Evolutionary conservation across 2,329 filamentous ascomycete genomes (phyloP).

Genomic region (Fusarium sp.): DNA sequence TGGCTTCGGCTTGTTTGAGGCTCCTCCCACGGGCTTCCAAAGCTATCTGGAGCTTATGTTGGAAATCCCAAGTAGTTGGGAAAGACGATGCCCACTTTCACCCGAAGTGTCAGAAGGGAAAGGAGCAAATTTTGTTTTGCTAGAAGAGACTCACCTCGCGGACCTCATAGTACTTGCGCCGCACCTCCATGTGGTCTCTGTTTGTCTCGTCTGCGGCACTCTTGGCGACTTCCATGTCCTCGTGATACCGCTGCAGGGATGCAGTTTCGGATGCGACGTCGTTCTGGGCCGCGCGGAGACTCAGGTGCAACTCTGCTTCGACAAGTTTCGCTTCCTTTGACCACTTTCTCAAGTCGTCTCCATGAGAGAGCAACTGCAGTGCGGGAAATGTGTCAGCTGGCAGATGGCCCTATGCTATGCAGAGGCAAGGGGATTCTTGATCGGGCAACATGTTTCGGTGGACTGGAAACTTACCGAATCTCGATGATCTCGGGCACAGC

Average conservation of each 20-base stretch:
- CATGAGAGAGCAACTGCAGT: neutral
- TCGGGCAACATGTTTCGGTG: neutral
- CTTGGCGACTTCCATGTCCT: neutral
- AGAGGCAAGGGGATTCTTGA: neutral
- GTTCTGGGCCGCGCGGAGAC: neutral
- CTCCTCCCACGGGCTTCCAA: neutral
- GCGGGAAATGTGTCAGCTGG: neutral
- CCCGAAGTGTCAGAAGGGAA: too few species aligned
- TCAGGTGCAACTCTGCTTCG: neutral
- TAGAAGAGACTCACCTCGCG: neutral
- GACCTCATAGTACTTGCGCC: neutral
- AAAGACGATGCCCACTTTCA: neutral
- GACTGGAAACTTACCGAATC: neutral
- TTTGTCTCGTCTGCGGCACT: neutral
- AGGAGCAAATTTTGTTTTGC: too few species aligned
- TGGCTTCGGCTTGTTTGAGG: neutral
- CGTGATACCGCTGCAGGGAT: neutral
- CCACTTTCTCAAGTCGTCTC: neutral
- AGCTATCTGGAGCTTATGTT: neutral
- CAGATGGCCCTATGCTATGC: neutral
- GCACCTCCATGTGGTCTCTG: neutral
- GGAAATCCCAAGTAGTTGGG: neutral
- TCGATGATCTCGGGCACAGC: neutral
- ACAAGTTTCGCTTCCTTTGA: neutral
- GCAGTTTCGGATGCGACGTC: neutral